phyloP scores from a whole-genome alignment of 768 basidiomycete species.

The Termitomyces sp. region DNA sequence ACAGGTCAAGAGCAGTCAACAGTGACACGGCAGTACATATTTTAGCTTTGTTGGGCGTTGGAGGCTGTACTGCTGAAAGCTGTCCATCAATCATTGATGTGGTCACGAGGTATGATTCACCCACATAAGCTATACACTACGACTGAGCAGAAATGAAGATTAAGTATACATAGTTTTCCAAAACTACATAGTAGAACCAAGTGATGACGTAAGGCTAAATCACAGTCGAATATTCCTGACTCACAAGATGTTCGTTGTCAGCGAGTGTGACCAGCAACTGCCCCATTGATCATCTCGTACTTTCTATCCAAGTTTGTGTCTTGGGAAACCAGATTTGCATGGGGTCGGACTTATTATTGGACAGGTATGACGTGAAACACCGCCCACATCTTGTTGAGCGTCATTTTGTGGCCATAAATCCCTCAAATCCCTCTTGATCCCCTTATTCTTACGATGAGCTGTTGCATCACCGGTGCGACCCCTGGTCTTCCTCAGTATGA shows the following conservation, averaged over 20 bases:
- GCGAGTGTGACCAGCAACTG: background rate
- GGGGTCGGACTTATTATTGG: slow-evolving; percentile 1
- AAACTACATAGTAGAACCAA: background rate
- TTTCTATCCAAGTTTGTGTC: background rate
- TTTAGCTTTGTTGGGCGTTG: background rate
- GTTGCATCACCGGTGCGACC: slow-evolving; percentile 33
- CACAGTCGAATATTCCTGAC: background rate
- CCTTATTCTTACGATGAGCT: slow-evolving; percentile 6
- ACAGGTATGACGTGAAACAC: slow-evolving; percentile 11
- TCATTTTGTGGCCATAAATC: slow-evolving; percentile 3
- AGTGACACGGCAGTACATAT: no score
- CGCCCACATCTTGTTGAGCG: slow-evolving; percentile 2
- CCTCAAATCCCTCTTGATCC: background rate
- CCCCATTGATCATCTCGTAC: background rate
- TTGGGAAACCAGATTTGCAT: background rate
- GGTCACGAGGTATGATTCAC: background rate
- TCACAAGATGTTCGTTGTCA: background rate
- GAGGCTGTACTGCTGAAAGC: background rate
- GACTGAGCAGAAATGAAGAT: background rate
- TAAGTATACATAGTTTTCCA: no score
- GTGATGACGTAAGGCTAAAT: background rate
- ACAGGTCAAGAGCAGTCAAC: background rate
- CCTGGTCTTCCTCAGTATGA: slow-evolving; percentile 40
- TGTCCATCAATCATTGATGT: background rate
- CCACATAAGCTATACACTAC: background rate